These are phyloP conservation scores for Fragaria iinumae DNA, from an alignment of 306 rosid species.

Conservation along the genomic window DNA sequence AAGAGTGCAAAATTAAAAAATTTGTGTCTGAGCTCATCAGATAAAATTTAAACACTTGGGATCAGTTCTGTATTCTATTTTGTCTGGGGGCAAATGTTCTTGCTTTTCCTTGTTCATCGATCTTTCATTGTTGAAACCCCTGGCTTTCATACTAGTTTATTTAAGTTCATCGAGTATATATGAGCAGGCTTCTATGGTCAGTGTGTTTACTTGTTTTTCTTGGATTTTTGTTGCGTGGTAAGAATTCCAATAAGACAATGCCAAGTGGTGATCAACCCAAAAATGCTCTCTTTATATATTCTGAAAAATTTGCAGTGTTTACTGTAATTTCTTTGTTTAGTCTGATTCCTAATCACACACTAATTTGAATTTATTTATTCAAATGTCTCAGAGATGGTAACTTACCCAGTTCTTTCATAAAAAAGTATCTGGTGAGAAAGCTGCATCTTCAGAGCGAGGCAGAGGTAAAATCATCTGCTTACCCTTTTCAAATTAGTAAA, in stretches of 20 bases:
- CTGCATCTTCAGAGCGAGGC: slow-evolving; percentile 53
- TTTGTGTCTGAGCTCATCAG: not conserved
- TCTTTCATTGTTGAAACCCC: not conserved
- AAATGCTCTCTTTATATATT: not conserved
- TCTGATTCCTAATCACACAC: not conserved
- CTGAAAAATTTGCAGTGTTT: not conserved
- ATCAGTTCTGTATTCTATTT: not conserved
- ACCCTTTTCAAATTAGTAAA: not conserved
- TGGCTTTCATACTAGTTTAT: not conserved
- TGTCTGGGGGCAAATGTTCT: not conserved
- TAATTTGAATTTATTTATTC: not conserved
- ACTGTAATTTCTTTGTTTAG: not conserved
- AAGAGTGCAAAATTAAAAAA: not conserved
- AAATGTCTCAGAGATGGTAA: slow-evolving; percentile 44
- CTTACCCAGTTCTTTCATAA: slow-evolving; percentile 43
- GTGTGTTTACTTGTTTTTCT: not conserved
- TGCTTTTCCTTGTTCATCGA: not conserved
- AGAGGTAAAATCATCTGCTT: slow-evolving; percentile 47
- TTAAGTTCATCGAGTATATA: not conserved
- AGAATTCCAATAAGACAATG: not conserved
- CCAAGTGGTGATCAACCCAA: not conserved
- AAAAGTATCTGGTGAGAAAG: slow-evolving; percentile 46
- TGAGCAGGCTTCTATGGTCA: not conserved
- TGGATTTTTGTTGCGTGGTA: not conserved
- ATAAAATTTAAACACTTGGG: not conserved